These are phyloP conservation scores for Blepharisma undulans DNA, from an alignment of 169 alveolate genomes.

Conservation along the genomic window DNA sequence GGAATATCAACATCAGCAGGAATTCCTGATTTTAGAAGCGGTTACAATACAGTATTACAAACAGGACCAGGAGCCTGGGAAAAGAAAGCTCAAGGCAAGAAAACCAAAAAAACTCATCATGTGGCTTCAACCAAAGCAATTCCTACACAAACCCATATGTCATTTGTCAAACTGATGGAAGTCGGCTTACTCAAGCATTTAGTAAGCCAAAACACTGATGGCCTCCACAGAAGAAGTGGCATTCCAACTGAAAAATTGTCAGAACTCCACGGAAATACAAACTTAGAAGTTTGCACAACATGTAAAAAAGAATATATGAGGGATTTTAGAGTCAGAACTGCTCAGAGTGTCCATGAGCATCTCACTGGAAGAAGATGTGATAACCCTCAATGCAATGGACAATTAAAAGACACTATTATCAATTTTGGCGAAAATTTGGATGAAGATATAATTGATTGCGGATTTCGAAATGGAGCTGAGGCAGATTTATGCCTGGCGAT, in stretches of 20 bases:
- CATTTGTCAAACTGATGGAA: conserved; percentile 68
- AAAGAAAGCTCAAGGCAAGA: conserved; percentile 56
- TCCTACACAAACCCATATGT: conserved; percentile 83
- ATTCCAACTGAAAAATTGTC: conserved; percentile 73
- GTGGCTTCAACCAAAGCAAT: conserved; percentile 50
- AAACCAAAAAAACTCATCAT: not conserved
- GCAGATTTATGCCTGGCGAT: conserved; percentile 75
- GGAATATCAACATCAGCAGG: conserved; percentile 87
- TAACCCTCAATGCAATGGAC: conserved; percentile 74
- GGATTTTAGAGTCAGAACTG: conserved; percentile 78
- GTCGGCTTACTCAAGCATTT: conserved; percentile 70
- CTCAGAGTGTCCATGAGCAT: conserved; percentile 74
- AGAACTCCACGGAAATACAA: conserved; percentile 84
- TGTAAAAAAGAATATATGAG: conserved; percentile 76
- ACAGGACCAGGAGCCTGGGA: conserved; percentile 87
- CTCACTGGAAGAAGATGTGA: conserved; percentile 78
- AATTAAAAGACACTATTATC: conserved; percentile 73
- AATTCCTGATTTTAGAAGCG: conserved; percentile 84
- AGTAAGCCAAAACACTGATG: conserved; percentile 81
- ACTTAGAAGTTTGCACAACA: conserved; percentile 74
- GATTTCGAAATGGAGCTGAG: conserved; percentile 57
- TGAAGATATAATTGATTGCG: conserved; percentile 63
- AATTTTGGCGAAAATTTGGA: conserved; percentile 82
- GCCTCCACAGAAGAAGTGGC: conserved; percentile 83
- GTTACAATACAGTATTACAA: conserved; percentile 67